Evolutionary conservation across 1,284 basidiomycete species (phyloP).

Genomic region (Cryptococcus amylolentus): DNA sequence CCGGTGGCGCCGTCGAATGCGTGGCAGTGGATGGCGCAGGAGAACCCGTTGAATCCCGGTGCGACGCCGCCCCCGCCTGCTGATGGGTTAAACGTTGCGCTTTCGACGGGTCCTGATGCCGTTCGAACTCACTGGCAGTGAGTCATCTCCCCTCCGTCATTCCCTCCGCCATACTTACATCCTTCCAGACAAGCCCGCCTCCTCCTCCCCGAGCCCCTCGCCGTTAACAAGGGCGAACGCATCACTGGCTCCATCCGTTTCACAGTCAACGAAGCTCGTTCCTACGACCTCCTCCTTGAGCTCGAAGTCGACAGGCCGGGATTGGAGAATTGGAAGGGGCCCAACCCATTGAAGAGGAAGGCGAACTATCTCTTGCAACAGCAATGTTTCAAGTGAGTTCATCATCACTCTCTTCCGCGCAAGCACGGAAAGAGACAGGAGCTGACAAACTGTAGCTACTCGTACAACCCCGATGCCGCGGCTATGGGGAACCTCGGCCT

Average conservation of each 20-base stretch:
- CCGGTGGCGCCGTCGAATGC: slow-evolving; percentile 18
- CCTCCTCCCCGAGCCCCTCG: slow-evolving; percentile 48
- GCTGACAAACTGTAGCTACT: slow-evolving; percentile 8
- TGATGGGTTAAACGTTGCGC: slow-evolving; percentile 38
- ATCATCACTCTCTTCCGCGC: no score
- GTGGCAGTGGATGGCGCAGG: slow-evolving; percentile 37
- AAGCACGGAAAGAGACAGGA: no score
- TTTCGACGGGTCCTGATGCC: slow-evolving; percentile 46
- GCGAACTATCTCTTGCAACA: slow-evolving; percentile 43
- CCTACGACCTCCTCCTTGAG: slow-evolving; percentile 46
- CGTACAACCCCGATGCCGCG: slow-evolving; percentile 18
- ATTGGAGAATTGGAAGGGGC: slow-evolving; percentile 10
- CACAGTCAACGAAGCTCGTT: slow-evolving; percentile 44
- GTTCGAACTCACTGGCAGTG: slow-evolving; percentile 49
- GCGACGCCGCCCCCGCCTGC: slow-evolving; percentile 38
- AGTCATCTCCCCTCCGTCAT: slow-evolving; percentile 6
- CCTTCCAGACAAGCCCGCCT: slow-evolving; percentile 38
- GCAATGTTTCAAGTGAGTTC: slow-evolving; percentile 48
- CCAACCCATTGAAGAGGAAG: slow-evolving; percentile 34
- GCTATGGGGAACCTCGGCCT: not conserved
- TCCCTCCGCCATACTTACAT: not conserved
- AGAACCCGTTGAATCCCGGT: slow-evolving; percentile 43
- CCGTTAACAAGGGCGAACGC: slow-evolving; percentile 46
- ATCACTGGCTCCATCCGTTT: slow-evolving; percentile 41
- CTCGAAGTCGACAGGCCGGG: slow-evolving; percentile 38